Conservation (phyloP, 2,329 filamentous ascomycete species). For the Sporothrix curviconia region DNA sequence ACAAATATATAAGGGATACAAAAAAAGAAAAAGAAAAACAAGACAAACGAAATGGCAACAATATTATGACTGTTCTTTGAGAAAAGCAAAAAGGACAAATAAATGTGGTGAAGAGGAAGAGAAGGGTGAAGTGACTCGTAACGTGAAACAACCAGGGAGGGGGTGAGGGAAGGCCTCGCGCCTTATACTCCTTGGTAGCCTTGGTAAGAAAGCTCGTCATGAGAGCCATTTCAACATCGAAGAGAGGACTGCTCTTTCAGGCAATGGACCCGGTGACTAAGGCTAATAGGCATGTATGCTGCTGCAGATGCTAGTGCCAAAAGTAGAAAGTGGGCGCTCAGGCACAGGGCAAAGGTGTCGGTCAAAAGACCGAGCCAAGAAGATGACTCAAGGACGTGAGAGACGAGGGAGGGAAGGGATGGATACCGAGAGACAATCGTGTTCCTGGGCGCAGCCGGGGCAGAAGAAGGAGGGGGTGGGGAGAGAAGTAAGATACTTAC, state of each 20-base stretch:
- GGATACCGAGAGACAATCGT: not conserved
- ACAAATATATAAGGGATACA: not conserved
- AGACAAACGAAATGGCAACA: slow-evolving; percentile 10
- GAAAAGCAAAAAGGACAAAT: slow-evolving; percentile 22
- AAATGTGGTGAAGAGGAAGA: slow-evolving; percentile 21
- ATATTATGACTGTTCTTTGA: slow-evolving; percentile 13
- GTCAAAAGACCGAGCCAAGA: not conserved
- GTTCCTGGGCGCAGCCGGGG: slow-evolving; percentile 13
- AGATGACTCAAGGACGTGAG: not conserved
- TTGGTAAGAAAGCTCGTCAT: slow-evolving; percentile 26
- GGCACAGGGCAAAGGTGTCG: slow-evolving; percentile 3
- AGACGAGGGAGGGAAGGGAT: not conserved
- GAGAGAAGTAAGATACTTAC: not conserved
- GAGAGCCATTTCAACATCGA: slow-evolving; percentile 20
- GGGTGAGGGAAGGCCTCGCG: slow-evolving; percentile 38
- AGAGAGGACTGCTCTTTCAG: slow-evolving; percentile 19
- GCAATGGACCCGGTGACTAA: slow-evolving; percentile 15
- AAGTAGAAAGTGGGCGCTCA: slow-evolving; percentile 14
- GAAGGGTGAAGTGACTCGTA: slow-evolving; percentile 24
- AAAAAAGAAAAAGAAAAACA: not conserved
- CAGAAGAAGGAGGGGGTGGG: not conserved
- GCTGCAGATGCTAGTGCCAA: slow-evolving; percentile 21
- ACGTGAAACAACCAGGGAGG: slow-evolving; percentile 22
- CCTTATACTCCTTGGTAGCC: slow-evolving; percentile 45
- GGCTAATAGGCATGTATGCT: slow-evolving; percentile 14